Percentiles rank a stretch among this genome's conserved stretches.
phyloP scores from a whole-genome alignment of 2,329 filamentous ascomycete genomes.

The Calonectria henricotiae region DNA sequence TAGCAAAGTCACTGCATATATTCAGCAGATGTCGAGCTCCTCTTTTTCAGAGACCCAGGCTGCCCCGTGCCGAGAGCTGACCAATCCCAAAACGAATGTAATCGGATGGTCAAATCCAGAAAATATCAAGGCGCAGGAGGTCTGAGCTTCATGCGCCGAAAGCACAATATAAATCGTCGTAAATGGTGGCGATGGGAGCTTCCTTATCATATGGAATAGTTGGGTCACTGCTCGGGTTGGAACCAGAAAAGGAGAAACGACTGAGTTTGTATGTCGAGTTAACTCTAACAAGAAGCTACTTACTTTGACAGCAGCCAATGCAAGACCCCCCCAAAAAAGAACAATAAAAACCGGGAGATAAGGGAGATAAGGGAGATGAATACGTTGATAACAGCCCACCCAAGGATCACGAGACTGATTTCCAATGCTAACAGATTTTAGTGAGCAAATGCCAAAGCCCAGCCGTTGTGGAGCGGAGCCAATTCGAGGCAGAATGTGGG shows the following conservation, averaged over 20 bases:
- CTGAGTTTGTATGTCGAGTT: background rate
- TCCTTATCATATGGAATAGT: too few relatives aligned
- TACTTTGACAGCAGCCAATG: background rate
- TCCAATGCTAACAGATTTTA: constrained; percentile 53
- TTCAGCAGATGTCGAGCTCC: too few relatives aligned
- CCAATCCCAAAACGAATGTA: too few relatives aligned
- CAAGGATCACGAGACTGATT: constrained; percentile 41
- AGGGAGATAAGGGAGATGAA: constrained; percentile 21
- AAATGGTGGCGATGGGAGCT: too few relatives aligned
- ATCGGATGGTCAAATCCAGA: too few relatives aligned
- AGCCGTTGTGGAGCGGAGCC: background rate
- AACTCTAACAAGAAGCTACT: constrained; percentile 35
- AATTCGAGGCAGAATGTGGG: constrained; percentile 20
- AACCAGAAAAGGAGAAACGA: constrained; percentile 9
- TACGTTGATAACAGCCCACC: constrained; percentile 28
- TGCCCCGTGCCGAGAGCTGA: background rate
- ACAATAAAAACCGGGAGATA: constrained; percentile 37
- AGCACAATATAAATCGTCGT: too few relatives aligned
- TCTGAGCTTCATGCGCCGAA: too few relatives aligned
- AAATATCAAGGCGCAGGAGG: too few relatives aligned
- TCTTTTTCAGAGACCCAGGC: background rate
- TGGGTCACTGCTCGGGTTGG: background rate
- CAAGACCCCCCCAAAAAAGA: background rate
- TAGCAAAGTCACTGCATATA: too few relatives aligned
- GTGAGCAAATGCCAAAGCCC: constrained; percentile 45